Conservation (phyloP, 768 basidiomycete genomes). For the Agaricus subrufescens region DNA sequence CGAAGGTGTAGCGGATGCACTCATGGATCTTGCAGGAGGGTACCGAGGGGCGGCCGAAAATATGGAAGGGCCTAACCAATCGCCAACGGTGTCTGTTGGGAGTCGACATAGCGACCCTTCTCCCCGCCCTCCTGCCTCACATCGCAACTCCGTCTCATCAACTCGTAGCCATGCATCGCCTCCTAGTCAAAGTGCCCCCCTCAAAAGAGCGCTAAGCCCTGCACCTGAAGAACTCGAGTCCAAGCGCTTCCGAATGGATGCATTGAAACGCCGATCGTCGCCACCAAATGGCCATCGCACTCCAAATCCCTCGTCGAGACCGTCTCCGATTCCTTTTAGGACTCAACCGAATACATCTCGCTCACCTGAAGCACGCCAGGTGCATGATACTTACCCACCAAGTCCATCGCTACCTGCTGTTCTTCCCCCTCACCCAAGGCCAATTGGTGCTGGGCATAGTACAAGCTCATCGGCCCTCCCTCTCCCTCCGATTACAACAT, state of each 20-base stretch:
- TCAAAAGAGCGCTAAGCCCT: slow-evolving; percentile 71
- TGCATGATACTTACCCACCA: slow-evolving; percentile 41
- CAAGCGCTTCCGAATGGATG: slow-evolving; percentile 64
- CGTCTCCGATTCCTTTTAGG: slow-evolving; percentile 71
- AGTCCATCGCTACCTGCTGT: slow-evolving; percentile 55
- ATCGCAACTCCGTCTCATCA: slow-evolving; percentile 67
- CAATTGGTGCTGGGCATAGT: slow-evolving; percentile 52
- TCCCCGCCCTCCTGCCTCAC: slow-evolving; percentile 43
- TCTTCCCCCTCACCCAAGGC: slow-evolving; percentile 72
- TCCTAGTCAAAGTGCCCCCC: slow-evolving; percentile 35
- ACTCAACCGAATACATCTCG: slow-evolving; percentile 58
- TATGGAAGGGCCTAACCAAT: slow-evolving; percentile 39
- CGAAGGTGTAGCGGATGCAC: slow-evolving; percentile 76
- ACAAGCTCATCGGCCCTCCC: slow-evolving; percentile 38
- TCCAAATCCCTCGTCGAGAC: slow-evolving; percentile 56
- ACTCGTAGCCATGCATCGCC: slow-evolving; percentile 64
- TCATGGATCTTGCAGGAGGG: slow-evolving; percentile 61
- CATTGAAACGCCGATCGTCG: slow-evolving; percentile 48
- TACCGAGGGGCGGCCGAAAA: slow-evolving; percentile 27
- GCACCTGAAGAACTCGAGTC: slow-evolving; percentile 51
- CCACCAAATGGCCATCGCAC: slow-evolving; percentile 45
- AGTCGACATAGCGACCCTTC: slow-evolving; percentile 49
- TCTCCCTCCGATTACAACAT: slow-evolving; percentile 66
- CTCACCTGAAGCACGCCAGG: slow-evolving; percentile 62
- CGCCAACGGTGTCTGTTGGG: slow-evolving; percentile 55